A percentile compares a stretch with the other conserved stretches of the same genome.
Evolutionary conservation across 495 filamentous ascomycete genomes (phyloP).

Genomic region (Xylaria cubensis): DNA sequence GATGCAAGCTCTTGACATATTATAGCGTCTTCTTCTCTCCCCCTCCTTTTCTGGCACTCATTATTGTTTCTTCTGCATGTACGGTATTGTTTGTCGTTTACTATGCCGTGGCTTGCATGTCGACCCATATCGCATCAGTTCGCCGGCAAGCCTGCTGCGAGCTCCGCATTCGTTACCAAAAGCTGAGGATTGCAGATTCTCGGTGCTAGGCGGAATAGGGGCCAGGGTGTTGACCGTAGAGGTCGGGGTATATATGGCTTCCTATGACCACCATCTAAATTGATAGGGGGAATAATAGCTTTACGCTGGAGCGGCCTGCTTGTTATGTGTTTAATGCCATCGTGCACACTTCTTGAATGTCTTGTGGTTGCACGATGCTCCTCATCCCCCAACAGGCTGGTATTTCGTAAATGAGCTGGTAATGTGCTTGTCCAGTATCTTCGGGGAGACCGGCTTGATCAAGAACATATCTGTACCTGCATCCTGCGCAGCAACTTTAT

Average conservation of each 20-base stretch:
- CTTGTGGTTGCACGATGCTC: too few species aligned
- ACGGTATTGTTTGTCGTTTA: too few species aligned
- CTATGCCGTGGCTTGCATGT: too few species aligned
- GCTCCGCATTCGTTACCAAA: not conserved
- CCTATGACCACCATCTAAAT: not conserved
- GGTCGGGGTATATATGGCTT: not conserved
- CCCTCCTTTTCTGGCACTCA: not conserved
- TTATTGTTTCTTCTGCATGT: not conserved
- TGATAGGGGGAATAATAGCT: not conserved
- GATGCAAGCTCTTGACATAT: not conserved
- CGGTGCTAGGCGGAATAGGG: not conserved
- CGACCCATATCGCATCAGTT: too few species aligned
- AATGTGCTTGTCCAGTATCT: slow-evolving; percentile 19
- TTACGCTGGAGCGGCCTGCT: not conserved
- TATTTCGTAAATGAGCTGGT: slow-evolving; percentile 15
- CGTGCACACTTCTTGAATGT: not conserved
- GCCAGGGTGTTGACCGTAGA: too few species aligned
- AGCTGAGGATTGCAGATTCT: not conserved
- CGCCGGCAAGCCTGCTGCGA: too few species aligned
- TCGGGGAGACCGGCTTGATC: slow-evolving; percentile 22
- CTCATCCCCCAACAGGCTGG: not conserved
- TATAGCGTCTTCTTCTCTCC: not conserved
- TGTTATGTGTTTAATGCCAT: not conserved
- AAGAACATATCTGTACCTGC: slow-evolving; percentile 24
- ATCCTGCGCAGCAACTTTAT: slow-evolving; percentile 19